These are phyloP conservation scores for Lanmaoa pseudosensibilis DNA, from an alignment of 768 basidiomycete species.

Conservation along the genomic window DNA sequence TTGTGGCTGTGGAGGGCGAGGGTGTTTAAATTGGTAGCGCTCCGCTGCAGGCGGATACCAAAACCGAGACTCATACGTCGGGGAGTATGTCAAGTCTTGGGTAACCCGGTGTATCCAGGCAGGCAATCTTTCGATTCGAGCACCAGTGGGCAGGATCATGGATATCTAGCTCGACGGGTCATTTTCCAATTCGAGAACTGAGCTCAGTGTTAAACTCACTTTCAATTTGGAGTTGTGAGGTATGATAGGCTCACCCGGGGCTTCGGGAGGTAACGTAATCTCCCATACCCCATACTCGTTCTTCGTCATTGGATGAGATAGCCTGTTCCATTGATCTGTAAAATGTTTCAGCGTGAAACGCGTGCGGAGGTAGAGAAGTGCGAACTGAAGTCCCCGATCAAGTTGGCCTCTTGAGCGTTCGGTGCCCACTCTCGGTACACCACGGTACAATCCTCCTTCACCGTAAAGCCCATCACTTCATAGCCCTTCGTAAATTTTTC, in stretches of 20 bases:
- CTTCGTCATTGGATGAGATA: constrained; percentile 83
- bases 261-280: constrained; percentile 66
- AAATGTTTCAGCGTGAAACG: constrained; percentile 2
- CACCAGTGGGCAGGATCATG: constrained; percentile 76
- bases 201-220: constrained; percentile 41
- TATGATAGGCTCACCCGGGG: constrained; percentile 75
- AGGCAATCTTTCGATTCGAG: constrained; percentile 88
- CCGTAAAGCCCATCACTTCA: constrained; percentile 69
- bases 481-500: constrained; percentile 63
- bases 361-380: constrained; percentile 16
- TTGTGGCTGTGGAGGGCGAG: constrained; percentile 62
- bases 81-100: constrained; percentile 86
- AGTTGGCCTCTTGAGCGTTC: constrained; percentile 72
- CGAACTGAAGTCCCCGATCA: constrained; percentile 98
- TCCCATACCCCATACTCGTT: constrained; percentile 90
- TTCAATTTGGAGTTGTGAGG: constrained; percentile 96
- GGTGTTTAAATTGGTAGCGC: constrained; percentile 79
- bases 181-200: background rate
- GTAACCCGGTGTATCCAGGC: constrained; percentile 96
- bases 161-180: constrained; percentile 63
- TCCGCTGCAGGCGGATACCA: constrained; percentile 88
- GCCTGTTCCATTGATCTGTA: constrained; percentile 84
- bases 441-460: constrained; percentile 64
- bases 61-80: constrained; percentile 94
- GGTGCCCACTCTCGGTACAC: constrained; percentile 97